These are phyloP conservation scores for Sporothrix euskadiensis DNA, from an alignment of 2,329 filamentous ascomycete genomes.

Conservation along the genomic window DNA sequence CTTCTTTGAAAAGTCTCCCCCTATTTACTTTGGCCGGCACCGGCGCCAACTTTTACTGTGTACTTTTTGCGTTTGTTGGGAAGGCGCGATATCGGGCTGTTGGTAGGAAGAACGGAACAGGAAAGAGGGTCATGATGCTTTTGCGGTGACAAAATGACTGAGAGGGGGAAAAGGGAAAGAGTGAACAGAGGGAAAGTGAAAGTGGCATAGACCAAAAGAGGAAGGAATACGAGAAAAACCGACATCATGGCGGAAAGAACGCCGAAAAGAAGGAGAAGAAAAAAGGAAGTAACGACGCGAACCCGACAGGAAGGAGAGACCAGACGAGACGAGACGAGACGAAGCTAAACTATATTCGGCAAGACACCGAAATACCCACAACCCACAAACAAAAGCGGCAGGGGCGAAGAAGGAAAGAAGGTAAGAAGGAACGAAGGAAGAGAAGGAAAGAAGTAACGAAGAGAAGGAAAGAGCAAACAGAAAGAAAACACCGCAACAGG, in stretches of 20 bases:
- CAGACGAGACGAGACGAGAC: not conserved
- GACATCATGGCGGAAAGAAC: not conserved
- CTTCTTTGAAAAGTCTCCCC: not conserved
- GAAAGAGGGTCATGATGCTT: conserved; percentile 18
- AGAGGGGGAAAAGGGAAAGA: not conserved
- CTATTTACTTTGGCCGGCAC: not conserved
- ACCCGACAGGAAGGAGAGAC: conserved; percentile 8
- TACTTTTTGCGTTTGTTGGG: not conserved
- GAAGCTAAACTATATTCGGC: conserved; percentile 9
- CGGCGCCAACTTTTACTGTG: not conserved
- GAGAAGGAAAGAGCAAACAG: not conserved
- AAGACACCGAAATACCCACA: conserved; percentile 12
- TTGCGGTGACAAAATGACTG: not conserved
- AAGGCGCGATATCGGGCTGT: not conserved
- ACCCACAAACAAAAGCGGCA: not conserved
- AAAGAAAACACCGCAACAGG: not conserved
- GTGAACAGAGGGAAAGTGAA: not conserved
- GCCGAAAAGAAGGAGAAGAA: not conserved
- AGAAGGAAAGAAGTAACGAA: not conserved
- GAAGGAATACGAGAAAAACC: conserved; percentile 7
- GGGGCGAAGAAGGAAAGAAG: not conserved
- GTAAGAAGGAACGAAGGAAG: not conserved
- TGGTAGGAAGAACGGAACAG: conserved; percentile 12
- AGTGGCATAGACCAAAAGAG: not conserved
- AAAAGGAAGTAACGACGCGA: not conserved